Evolutionary conservation across 768 basidiomycete genomes (phyloP).

Genomic region (Amanita rimosa): DNA sequence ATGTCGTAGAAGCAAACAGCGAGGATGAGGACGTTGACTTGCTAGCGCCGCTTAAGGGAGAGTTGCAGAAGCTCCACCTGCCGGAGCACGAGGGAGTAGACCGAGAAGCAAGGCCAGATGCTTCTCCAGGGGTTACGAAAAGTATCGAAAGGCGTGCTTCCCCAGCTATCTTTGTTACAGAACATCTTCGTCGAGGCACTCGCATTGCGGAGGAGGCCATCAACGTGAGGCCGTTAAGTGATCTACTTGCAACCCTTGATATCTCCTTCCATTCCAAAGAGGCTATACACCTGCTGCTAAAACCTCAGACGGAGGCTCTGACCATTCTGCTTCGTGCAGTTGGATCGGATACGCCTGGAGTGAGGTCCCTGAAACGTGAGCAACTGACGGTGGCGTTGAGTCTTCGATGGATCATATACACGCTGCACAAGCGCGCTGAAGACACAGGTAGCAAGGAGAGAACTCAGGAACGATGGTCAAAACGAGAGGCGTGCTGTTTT

Average conservation of each 20-base stretch:
- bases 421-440: slow-evolving; percentile 36
- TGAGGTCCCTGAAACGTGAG: slow-evolving; percentile 36
- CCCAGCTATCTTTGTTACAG: slow-evolving; percentile 23
- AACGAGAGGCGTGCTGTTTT: slow-evolving; percentile 46
- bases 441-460: slow-evolving; percentile 45
- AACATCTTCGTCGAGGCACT: slow-evolving; percentile 62
- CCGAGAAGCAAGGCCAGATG: slow-evolving; percentile 14
- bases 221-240: slow-evolving; percentile 33
- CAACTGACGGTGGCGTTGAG: slow-evolving; percentile 41
- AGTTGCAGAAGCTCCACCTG: slow-evolving; percentile 44
- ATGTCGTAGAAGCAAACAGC: slow-evolving; percentile 53
- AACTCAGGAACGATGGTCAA: slow-evolving; percentile 61
- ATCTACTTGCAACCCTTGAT: slow-evolving; percentile 32
- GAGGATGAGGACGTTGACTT: slow-evolving; percentile 39
- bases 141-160: slow-evolving; percentile 12
- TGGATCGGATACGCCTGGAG: slow-evolving; percentile 36
- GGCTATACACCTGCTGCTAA: slow-evolving; percentile 35
- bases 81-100: slow-evolving; percentile 20
- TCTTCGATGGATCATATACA: slow-evolving; percentile 50
- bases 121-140: slow-evolving; percentile 22
- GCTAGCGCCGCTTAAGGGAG: slow-evolving; percentile 60
- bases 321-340: slow-evolving; percentile 44
- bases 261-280: slow-evolving; percentile 20
- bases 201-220: slow-evolving; percentile 51
- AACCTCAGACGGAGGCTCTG: slow-evolving; percentile 38